phyloP scores from a whole-genome alignment of 257 asterid species.

The Hygrophila difformis region DNA sequence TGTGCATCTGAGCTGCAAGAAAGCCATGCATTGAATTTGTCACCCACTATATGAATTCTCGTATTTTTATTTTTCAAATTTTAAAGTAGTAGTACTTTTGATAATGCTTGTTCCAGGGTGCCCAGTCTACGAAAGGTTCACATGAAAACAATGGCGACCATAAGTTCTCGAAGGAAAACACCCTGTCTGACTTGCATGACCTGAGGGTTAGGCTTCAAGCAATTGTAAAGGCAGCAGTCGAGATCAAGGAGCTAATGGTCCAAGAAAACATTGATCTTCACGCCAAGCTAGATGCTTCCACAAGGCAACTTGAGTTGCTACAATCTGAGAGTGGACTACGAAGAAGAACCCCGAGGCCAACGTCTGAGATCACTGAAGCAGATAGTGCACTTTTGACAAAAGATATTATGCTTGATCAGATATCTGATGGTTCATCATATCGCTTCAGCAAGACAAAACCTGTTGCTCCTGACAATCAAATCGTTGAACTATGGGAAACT shows the following conservation, averaged over 20 bases:
- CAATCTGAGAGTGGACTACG: constrained; percentile 44
- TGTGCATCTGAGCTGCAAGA: too few relatives aligned
- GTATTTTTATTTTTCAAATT: too few relatives aligned
- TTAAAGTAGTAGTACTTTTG: too few relatives aligned
- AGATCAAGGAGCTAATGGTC: constrained; percentile 39
- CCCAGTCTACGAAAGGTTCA: constrained; percentile 14
- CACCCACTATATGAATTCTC: too few relatives aligned
- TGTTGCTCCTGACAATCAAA: constrained; percentile 31
- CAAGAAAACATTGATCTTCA: constrained; percentile 50
- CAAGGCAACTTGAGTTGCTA: constrained; percentile 53
- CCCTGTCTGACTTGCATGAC: constrained; percentile 38
- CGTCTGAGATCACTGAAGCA: constrained; percentile 57
- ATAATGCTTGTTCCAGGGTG: constrained; percentile 41
- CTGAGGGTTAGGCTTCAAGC: constrained; percentile 46
- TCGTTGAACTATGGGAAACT: constrained; percentile 45
- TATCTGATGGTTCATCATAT: constrained; percentile 62
- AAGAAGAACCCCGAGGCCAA: constrained; percentile 39
- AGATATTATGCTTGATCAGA: constrained; percentile 90
- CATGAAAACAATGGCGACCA: constrained; percentile 19
- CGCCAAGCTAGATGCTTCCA: constrained; percentile 57
- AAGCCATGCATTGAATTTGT: too few relatives aligned
- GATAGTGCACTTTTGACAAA: constrained; percentile 65
- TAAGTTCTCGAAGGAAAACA: constrained; percentile 18
- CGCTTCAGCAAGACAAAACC: constrained; percentile 53
- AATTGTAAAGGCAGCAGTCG: constrained; percentile 42